Conservation (phyloP, 2,329 filamentous ascomycete species). For the Aspergillus jensenii region DNA sequence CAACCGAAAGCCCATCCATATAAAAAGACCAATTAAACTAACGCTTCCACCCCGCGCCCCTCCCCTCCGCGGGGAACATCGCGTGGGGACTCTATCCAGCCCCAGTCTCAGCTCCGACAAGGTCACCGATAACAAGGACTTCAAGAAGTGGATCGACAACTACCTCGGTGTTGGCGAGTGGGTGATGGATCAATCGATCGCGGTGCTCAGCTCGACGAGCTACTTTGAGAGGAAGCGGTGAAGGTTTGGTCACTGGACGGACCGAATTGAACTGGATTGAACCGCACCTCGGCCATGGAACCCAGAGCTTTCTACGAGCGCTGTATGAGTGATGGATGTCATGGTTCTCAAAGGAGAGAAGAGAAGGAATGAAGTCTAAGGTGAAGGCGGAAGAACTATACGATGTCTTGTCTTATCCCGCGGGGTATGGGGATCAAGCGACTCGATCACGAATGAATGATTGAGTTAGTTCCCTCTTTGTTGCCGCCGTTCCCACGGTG, state of each 20-base stretch:
- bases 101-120: slow-evolving; percentile 85
- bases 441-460: slow-evolving; percentile 14
- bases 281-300: too few relatives aligned
- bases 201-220: slow-evolving; percentile 79
- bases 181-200: slow-evolving; percentile 97
- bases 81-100: slow-evolving; percentile 36
- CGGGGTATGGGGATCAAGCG: not conserved
- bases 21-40: slow-evolving; percentile 18
- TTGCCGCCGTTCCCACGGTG: not conserved
- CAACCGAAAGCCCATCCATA: not conserved
- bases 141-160: slow-evolving; percentile 86
- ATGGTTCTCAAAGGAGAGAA: not conserved
- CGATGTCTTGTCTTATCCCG: not conserved
- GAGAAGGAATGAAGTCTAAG: too few relatives aligned
- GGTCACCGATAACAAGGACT: slow-evolving; percentile 77
- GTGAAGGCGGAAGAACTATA: not conserved
- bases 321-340: too few relatives aligned
- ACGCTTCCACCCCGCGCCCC: slow-evolving; percentile 28
- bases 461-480: slow-evolving; percentile 10
- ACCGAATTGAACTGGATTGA: too few relatives aligned
- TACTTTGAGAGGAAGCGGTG: slow-evolving; percentile 84
- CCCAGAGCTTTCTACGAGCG: too few relatives aligned
- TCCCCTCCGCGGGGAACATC: slow-evolving; percentile 14
- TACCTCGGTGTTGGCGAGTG: slow-evolving; percentile 95
- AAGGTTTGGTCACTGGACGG: not conserved